Conservation (phyloP, 2,329 filamentous ascomycete species). For the Verticillium dahliae region DNA sequence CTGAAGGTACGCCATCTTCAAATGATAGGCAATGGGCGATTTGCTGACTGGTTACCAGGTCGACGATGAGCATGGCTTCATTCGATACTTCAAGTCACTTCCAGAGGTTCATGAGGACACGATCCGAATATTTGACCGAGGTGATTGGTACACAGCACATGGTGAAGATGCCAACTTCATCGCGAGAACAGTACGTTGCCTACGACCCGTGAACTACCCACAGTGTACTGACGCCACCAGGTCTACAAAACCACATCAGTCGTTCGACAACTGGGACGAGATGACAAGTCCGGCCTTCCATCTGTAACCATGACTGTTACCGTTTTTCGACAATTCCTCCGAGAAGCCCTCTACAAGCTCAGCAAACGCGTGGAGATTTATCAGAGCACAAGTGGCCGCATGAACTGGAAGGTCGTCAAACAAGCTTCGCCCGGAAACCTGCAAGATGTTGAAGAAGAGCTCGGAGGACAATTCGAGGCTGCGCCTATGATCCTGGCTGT, state of each 20-base stretch:
- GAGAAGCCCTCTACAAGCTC: constrained; percentile 86
- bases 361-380: constrained; percentile 91
- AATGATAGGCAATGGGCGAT: neutral
- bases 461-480: constrained; percentile 78
- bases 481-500: constrained; percentile 94
- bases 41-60: constrained; percentile 48
- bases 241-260: constrained; percentile 98
- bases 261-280: constrained; percentile 79
- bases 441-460: constrained; percentile 93
- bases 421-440: constrained; percentile 93
- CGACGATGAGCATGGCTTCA: constrained; percentile 95
- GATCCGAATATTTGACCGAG: constrained; percentile 85
- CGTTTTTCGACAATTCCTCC: constrained; percentile 90
- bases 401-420: constrained; percentile 88
- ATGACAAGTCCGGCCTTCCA: constrained; percentile 74
- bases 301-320: constrained; percentile 95
- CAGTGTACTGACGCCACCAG: constrained; percentile 26
- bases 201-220: neutral
- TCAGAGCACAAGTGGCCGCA: constrained; percentile 66
- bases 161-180: constrained; percentile 80
- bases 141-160: constrained; percentile 94
- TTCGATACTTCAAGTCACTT: constrained; percentile 90
- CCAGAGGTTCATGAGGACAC: constrained; percentile 65
- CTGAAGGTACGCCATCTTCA: constrained; percentile 47
- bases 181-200: constrained; percentile 57